Evolutionary conservation across 208 protist species (phyloP).

Genomic region (Crithidia sp.): DNA sequence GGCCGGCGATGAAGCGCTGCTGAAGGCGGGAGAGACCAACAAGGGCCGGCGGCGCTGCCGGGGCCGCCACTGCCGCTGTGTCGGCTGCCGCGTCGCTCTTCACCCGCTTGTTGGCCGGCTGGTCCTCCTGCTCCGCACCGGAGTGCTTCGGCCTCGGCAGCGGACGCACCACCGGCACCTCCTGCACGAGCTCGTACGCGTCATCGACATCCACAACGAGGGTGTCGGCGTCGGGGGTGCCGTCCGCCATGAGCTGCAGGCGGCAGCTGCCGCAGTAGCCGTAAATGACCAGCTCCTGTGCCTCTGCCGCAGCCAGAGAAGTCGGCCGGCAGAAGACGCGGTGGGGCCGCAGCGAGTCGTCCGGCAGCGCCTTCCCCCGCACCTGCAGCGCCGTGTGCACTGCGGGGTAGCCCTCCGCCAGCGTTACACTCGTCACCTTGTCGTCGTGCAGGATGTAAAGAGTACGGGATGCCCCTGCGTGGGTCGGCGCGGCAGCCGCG

Average conservation of each 20-base stretch:
- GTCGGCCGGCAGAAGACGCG: slow-evolving; percentile 24
- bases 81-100: neutral
- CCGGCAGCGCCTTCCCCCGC: slow-evolving; percentile 17
- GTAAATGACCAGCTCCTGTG: slow-evolving; percentile 39
- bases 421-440: slow-evolving; percentile 57
- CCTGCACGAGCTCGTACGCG: slow-evolving; percentile 26
- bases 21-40: slow-evolving; percentile 35
- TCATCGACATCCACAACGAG: slow-evolving; percentile 38
- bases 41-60: neutral
- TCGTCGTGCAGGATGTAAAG: slow-evolving; percentile 77
- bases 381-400: slow-evolving; percentile 43
- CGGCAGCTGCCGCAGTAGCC: slow-evolving; percentile 51
- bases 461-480: neutral
- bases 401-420: slow-evolving; percentile 56
- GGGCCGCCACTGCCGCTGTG: neutral
- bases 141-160: neutral
- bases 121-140: neutral
- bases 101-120: slow-evolving; percentile 2
- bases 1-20: slow-evolving; percentile 32
- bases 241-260: slow-evolving; percentile 48
- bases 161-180: slow-evolving; percentile 25
- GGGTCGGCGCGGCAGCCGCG: neutral
- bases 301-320: neutral
- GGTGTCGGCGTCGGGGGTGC: slow-evolving; percentile 57
- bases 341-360: slow-evolving; percentile 28